phyloP scores from a whole-genome alignment of 2,329 filamentous ascomycete species.

The Aureobasidium subglaciale region DNA sequence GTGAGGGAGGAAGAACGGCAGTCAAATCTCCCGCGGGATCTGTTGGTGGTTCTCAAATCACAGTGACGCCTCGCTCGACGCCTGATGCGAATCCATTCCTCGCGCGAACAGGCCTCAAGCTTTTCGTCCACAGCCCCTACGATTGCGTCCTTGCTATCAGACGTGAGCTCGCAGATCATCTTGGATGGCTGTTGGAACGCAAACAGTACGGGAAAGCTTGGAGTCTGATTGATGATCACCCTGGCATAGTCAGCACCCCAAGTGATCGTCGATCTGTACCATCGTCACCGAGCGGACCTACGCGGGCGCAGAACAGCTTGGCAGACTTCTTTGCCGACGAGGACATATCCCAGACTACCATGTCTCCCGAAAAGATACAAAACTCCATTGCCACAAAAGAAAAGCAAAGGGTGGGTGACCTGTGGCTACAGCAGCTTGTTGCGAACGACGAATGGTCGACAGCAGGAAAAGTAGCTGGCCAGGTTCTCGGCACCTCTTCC shows the following conservation, averaged over 20 bases:
- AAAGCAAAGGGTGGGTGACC: slow-evolving; percentile 82
- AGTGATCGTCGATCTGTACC: slow-evolving; percentile 30
- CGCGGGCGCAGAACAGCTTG: slow-evolving; percentile 39
- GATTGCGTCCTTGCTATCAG: slow-evolving; percentile 92
- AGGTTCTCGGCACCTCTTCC: slow-evolving; percentile 69
- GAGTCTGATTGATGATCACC: slow-evolving; percentile 82
- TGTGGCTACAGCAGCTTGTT: slow-evolving; percentile 86
- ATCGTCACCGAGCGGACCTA: slow-evolving; percentile 37
- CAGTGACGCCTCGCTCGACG: background rate
- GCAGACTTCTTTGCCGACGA: slow-evolving; percentile 62
- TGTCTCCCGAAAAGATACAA: slow-evolving; percentile 50
- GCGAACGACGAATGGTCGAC: slow-evolving; percentile 64
- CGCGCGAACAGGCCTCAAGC: slow-evolving; percentile 58
- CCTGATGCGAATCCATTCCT: slow-evolving; percentile 41
- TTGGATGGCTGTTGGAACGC: slow-evolving; percentile 77
- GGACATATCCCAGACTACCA: slow-evolving; percentile 48
- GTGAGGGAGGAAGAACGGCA: slow-evolving; percentile 30
- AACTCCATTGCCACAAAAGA: slow-evolving; percentile 71
- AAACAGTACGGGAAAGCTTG: slow-evolving; percentile 78
- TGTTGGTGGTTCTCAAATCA: slow-evolving; percentile 17
- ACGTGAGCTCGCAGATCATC: slow-evolving; percentile 75
- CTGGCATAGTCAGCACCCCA: slow-evolving; percentile 52
- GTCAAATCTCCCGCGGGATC: slow-evolving; percentile 30
- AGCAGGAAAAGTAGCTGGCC: slow-evolving; percentile 74
- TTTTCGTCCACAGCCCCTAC: slow-evolving; percentile 94